Evolutionary conservation across 768 basidiomycete species (phyloP), one percentile per base, ranked within the genome.

Genomic region (Rhodotorula toruloides): DNA sequence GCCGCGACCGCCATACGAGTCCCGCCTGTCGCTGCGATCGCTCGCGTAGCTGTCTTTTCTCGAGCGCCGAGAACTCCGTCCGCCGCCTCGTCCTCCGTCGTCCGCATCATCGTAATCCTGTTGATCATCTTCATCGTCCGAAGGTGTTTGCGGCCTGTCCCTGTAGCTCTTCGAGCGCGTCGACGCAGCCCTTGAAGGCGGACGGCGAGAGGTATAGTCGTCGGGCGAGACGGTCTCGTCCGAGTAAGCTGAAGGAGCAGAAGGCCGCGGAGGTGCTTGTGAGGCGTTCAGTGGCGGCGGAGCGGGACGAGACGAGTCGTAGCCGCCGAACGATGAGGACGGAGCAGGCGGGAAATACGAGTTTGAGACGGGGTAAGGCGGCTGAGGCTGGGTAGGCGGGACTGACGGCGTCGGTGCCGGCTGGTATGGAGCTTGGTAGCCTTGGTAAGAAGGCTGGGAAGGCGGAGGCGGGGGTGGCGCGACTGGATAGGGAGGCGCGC

Each of bases 221-320:
- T 17, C 54, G 29, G 40, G 31, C 3, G 58, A 58, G n/a, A 36
- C 36, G 7, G 46, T 36, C 34, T 59, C 58, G 58, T 59, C 58
- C 14, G 48, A 50, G 40, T 49, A 59, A 19, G 37, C 29, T 17
- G 47, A 49, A 4, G 58, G 58, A 1, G 58, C 58, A 0, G 58
- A 59, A 3, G 48, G 58, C 10, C 58, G 58, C 10, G 46, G 57
- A 10, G 32, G 32, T 16, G 27, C 21, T n/a, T n/a, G n/a, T n/a
- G n/a, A n/a, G n/a, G n/a, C n/a, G n/a, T n/a, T n/a, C n/a, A n/a
- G n/a, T n/a, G n/a, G n/a, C n/a, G n/a, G n/a, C n/a, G n/a, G n/a
- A n/a, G n/a, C n/a, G n/a, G n/a, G n/a, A n/a, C n/a, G n/a, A n/a
- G n/a, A n/a, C n/a, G n/a, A n/a, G n/a, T n/a, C n/a, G n/a, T n/a